Conservation (phyloP, 495 filamentous ascomycete genomes). For the Aspergillus haitiensis region DNA sequence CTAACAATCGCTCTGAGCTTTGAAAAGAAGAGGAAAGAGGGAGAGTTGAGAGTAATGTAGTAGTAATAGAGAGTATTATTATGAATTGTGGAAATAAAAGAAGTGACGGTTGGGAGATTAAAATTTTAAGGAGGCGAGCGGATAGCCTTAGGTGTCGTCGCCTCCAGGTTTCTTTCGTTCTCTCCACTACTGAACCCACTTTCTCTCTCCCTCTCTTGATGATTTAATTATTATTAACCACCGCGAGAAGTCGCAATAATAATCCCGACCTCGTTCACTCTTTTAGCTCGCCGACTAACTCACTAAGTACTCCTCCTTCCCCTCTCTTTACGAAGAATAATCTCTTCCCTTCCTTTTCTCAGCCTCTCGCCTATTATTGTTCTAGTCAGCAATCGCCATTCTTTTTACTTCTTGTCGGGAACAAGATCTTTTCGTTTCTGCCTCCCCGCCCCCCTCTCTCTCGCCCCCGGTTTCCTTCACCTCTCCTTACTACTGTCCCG, state of each 20-base stretch:
- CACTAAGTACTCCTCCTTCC: too few species aligned
- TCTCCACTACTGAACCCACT: neutral
- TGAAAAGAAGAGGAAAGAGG: neutral
- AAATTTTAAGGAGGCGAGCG: neutral
- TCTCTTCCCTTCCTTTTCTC: neutral
- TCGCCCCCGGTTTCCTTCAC: neutral
- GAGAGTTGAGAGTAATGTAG: neutral
- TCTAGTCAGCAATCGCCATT: neutral
- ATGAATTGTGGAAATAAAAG: neutral
- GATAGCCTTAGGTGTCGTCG: neutral
- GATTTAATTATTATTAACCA: too few species aligned
- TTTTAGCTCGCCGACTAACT: too few species aligned
- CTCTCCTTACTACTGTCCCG: neutral
- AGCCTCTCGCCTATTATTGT: neutral
- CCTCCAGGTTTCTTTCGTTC: neutral
- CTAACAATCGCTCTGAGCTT: neutral
- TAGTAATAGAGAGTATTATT: neutral
- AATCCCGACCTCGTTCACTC: too few species aligned
- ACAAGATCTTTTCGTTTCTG: conserved; percentile 12
- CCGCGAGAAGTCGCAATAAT: too few species aligned
- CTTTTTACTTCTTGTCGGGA: conserved; percentile 15
- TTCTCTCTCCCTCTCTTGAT: conserved; percentile 1
- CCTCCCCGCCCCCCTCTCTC: conserved; percentile 4
- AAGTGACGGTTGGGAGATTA: neutral
- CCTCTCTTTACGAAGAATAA: too few species aligned